A percentile compares a stretch with the other conserved stretches of the same genome.
Evolutionary conservation across 768 basidiomycete species (phyloP).

Genomic region (Botryobasidium botryosum): DNA sequence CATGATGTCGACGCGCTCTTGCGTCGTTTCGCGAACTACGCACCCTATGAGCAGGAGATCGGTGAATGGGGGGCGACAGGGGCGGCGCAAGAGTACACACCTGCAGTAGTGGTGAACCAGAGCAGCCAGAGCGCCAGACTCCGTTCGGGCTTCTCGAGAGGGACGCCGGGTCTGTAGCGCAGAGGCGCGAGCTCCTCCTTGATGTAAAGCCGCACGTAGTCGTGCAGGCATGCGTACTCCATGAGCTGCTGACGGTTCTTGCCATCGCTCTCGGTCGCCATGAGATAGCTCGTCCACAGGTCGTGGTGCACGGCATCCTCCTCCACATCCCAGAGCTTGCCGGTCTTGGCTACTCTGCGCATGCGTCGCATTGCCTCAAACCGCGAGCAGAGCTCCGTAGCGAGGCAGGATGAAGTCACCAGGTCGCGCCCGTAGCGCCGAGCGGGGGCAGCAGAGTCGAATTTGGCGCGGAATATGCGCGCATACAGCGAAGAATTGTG

Average conservation of each 20-base stretch:
- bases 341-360: not conserved
- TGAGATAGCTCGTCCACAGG: slow-evolving; percentile 9
- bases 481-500: slow-evolving; percentile 7
- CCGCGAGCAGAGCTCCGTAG: slow-evolving; percentile 4
- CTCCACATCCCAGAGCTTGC: slow-evolving; percentile 5
- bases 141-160: not conserved
- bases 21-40: not conserved
- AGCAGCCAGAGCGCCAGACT: not conserved
- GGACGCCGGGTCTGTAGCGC: no score
- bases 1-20: not conserved
- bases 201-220: not conserved
- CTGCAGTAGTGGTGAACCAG: not conserved
- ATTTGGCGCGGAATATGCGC: slow-evolving; percentile 8
- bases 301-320: not conserved
- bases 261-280: slow-evolving; percentile 11
- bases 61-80: no score
- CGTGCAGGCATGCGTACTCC: not conserved
- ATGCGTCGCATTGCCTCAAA: not conserved
- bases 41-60: no score
- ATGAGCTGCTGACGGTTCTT: slow-evolving; percentile 2
- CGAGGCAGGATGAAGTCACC: slow-evolving; percentile 6
- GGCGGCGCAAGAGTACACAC: not conserved
- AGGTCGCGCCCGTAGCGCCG: slow-evolving; percentile 4
- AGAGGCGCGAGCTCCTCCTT: not conserved
- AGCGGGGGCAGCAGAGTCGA: slow-evolving; percentile 5